Evolutionary conservation across 768 basidiomycete genomes (phyloP), one percentile per base, ranked within the genome.

Genomic region (Trametopsis cervina): DNA sequence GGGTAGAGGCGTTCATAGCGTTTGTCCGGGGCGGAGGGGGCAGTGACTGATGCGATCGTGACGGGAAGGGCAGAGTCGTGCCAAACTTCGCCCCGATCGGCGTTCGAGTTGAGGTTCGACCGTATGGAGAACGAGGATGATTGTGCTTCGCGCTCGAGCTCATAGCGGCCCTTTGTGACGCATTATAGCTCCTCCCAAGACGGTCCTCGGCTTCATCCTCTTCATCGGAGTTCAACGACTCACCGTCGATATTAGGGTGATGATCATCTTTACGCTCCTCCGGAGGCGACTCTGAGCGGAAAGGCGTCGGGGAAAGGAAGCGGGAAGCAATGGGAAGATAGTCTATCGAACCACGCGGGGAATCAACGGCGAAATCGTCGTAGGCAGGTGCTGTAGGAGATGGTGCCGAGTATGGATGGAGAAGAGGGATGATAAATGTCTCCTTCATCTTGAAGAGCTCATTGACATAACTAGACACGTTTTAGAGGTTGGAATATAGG

Each of bases 401-500:
- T 4, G 80, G 73, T n/a, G 70, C 56, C 18, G 82, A 77, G 58
- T 80, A 90, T 10, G 91, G 89, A 67, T 95, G 92, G 13, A 97
- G 77, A 26, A 95, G 76, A 7, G 89, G 84, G 53, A 87, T 85
- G 58, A 93, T 89, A 59, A 96, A 96, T 0, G 88, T 92, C 54
- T 93, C 89, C 69, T 90, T 92, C 80, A 97, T 85, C 68, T 86
- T 89, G 57, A 81, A 66, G 9, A 97, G 76, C 58, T 97, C 94
- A 57, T 78, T 78, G 27, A 97, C 91, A 61, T 97, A 97, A 80
- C 93, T 96, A 36, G 51, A 40, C 10, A 58, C 49, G 13, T 37
- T 52, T 58, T 46, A 61, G 44, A 33, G 36, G 18, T 40, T 15
- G 35, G 17, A 40, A 44, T 23, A 51, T 36, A 9, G 44, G 40